These are phyloP conservation scores for Conticribra weissflogii DNA, from an alignment of 108 stramenopile species.

Conservation along the genomic window DNA sequence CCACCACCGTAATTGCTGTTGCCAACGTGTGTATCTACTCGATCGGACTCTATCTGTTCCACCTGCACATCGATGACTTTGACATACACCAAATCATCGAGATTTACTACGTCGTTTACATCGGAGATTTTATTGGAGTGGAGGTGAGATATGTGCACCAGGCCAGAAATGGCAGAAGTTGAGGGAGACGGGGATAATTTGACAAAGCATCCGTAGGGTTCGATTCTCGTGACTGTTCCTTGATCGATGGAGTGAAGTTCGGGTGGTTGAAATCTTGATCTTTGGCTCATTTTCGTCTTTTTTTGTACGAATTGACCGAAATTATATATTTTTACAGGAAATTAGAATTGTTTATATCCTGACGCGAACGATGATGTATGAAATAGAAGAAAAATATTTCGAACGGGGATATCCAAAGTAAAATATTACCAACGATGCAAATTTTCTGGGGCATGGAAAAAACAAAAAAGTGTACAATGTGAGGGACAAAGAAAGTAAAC, in stretches of 20 bases:
- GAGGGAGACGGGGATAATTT: constrained; percentile 20
- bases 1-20: constrained; percentile 21
- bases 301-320: no score
- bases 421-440: no score
- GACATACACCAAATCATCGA: constrained; percentile 30
- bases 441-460: no score
- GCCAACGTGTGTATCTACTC: no score
- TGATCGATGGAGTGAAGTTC: constrained; percentile 24
- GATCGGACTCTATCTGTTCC: constrained; percentile 58
- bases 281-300: constrained; percentile 8
- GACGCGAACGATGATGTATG: no score
- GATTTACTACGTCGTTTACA: constrained; percentile 27
- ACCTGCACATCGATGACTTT: constrained; percentile 46
- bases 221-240: constrained; percentile 59
- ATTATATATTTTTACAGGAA: no score
- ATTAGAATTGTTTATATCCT: no score
- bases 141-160: constrained; percentile 73
- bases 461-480: no score
- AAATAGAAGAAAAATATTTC: no score
- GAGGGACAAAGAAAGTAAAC: no score
- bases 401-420: no score
- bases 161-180: constrained; percentile 42
- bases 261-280: constrained; percentile 31
- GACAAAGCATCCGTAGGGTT: constrained; percentile 71
- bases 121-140: constrained; percentile 22